These are phyloP conservation scores for Arctium lappa DNA, from an alignment of 129 eudicot species.

Conservation along the genomic window DNA sequence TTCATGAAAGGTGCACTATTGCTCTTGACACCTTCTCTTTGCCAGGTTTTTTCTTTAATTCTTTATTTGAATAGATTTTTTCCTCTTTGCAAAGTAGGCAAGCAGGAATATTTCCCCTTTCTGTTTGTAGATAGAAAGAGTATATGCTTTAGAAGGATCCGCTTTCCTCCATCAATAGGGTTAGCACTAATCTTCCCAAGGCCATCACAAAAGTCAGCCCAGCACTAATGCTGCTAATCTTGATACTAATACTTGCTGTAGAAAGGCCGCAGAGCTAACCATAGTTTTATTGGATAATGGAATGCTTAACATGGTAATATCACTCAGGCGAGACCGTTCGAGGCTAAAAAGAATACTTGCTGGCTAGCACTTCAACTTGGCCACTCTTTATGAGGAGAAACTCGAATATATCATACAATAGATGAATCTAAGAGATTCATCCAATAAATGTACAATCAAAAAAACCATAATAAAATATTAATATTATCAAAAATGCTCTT, in stretches of 20 bases:
- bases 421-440: neutral
- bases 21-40: neutral
- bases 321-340: neutral
- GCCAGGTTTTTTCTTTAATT: neutral
- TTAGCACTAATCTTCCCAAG: neutral
- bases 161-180: neutral
- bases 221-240: neutral
- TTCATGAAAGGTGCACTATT: neutral
- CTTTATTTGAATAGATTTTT: neutral
- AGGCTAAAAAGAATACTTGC: neutral
- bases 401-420: neutral
- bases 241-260: neutral
- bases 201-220: neutral
- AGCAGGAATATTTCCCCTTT: neutral
- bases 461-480: neutral
- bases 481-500: neutral
- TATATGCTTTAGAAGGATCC: neutral
- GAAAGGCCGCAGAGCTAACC: neutral
- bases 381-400: neutral
- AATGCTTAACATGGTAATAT: neutral
- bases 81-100: neutral
- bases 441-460: neutral
- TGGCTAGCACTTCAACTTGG: neutral
- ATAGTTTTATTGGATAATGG: neutral
- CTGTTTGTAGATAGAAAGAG: neutral